phyloP scores from a whole-genome alignment of 2,329 filamentous ascomycete genomes.

The Colletotrichum navitas region DNA sequence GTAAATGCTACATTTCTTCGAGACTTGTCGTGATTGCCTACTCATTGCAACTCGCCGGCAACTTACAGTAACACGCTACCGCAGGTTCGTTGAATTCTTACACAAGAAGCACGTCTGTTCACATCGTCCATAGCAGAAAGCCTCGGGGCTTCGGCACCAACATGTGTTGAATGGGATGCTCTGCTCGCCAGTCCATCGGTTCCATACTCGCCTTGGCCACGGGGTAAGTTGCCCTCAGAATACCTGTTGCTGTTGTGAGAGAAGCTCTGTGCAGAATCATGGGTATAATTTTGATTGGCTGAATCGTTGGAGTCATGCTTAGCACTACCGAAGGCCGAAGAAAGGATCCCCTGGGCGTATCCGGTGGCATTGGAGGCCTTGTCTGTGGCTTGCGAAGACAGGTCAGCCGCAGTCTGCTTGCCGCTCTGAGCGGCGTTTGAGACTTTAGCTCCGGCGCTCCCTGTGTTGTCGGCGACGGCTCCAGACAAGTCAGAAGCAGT shows the following conservation, averaged over 20 bases:
- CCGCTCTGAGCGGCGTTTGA: not conserved
- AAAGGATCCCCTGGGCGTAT: not conserved
- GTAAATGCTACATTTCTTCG: no score
- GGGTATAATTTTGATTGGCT: not conserved
- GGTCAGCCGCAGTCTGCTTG: not conserved
- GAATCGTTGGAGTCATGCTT: not conserved
- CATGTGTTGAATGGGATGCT: not conserved
- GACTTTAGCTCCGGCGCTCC: not conserved
- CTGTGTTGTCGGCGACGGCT: not conserved
- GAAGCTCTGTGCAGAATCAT: not conserved
- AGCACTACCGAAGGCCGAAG: not conserved
- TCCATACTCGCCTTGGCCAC: not conserved
- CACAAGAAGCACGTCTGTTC: not conserved
- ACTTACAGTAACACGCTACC: not conserved
- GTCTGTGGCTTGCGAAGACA: not conserved
- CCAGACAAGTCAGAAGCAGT: not conserved
- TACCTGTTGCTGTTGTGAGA: not conserved
- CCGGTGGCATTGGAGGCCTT: not conserved
- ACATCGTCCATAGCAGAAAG: not conserved
- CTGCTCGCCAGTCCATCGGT: not conserved
- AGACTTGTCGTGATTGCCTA: accelerated
- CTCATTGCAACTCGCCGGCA: not conserved
- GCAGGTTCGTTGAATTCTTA: not conserved
- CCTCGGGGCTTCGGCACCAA: not conserved
- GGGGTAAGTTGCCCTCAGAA: accelerated